phyloP scores from a whole-genome alignment of 768 basidiomycete species.

The Tephrocybe sp. region DNA sequence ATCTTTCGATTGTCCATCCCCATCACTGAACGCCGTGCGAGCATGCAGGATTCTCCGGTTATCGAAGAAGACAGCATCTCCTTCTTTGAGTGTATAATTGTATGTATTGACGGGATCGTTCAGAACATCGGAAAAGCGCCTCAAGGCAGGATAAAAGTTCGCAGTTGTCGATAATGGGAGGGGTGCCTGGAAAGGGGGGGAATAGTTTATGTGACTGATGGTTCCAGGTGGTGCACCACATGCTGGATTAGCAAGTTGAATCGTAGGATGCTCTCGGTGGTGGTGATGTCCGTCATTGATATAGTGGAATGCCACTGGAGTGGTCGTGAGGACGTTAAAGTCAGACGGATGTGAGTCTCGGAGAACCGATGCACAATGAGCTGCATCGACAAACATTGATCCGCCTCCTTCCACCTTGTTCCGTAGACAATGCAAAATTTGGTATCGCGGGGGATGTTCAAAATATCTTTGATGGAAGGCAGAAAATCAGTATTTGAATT shows the following conservation, averaged over 20 bases:
- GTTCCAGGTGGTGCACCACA: slow-evolving; percentile 17
- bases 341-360: slow-evolving; percentile 41
- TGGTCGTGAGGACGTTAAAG: slow-evolving; percentile 57
- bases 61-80: slow-evolving; percentile 88
- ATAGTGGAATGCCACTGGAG: slow-evolving; percentile 85
- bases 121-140: slow-evolving; percentile 55
- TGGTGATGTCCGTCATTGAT: slow-evolving; percentile 87
- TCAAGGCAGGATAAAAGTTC: slow-evolving; percentile 62
- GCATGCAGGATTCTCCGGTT: slow-evolving; percentile 90
- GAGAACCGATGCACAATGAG: slow-evolving; percentile 59
- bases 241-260: slow-evolving; percentile 48
- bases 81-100: slow-evolving; percentile 69
- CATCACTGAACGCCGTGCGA: slow-evolving; percentile 67
- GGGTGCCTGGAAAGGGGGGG: slow-evolving; percentile 92
- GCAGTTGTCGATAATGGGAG: slow-evolving; percentile 52
- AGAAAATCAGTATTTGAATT: no score
- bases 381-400: slow-evolving; percentile 84
- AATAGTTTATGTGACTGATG: slow-evolving; percentile 81
- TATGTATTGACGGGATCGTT: slow-evolving; percentile 51
- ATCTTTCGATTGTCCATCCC: slow-evolving; percentile 30
- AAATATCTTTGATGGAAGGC: slow-evolving; percentile 62
- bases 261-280: slow-evolving; percentile 67
- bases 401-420: slow-evolving; percentile 81
- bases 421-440: slow-evolving; percentile 87
- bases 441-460: slow-evolving; percentile 86